These are phyloP conservation scores for Cyclostephanos invisitatus DNA, from an alignment of 108 stramenopile species.

Conservation along the genomic window DNA sequence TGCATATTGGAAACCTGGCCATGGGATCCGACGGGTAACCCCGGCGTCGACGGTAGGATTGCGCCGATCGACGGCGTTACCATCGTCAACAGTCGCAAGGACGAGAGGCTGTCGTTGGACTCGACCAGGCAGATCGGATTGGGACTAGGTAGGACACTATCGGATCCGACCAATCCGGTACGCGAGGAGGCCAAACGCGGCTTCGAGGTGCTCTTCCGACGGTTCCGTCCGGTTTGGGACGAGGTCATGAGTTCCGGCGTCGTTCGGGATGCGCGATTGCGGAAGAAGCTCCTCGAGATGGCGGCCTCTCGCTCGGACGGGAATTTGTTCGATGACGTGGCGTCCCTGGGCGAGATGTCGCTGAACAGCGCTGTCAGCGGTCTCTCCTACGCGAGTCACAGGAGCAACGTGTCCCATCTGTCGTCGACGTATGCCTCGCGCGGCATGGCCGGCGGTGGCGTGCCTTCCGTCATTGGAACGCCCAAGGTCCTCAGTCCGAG, in stretches of 20 bases:
- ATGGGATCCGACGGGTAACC: constrained; percentile 19
- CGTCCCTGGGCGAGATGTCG: constrained; percentile 37
- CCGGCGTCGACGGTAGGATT: neutral
- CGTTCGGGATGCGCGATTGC: constrained; percentile 51
- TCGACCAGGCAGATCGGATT: constrained; percentile 55
- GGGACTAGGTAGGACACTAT: constrained; percentile 53
- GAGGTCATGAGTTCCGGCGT: constrained; percentile 54
- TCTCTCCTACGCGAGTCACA: constrained; percentile 30
- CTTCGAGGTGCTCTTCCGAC: constrained; percentile 54
- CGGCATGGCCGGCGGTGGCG: constrained; percentile 13
- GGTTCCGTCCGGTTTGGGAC: constrained; percentile 60
- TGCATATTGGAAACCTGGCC: constrained; percentile 65
- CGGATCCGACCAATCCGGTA: constrained; percentile 72
- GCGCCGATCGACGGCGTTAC: neutral
- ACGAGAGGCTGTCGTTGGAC: constrained; percentile 38
- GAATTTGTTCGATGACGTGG: constrained; percentile 41
- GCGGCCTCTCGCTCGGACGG: constrained; percentile 30
- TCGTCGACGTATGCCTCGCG: constrained; percentile 32
- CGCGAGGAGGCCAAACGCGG: constrained; percentile 60
- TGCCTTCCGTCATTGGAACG: constrained; percentile 35
- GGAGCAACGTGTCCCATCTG: constrained; percentile 34
- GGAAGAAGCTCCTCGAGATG: constrained; percentile 53
- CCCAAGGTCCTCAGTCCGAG: constrained; percentile 23
- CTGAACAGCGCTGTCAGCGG: constrained; percentile 52
- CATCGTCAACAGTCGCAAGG: constrained; percentile 13